A percentile compares a stretch with the other conserved stretches of the same genome.
phyloP scores from a whole-genome alignment of 2,329 filamentous ascomycete species.

The Magnaporthales sp. region DNA sequence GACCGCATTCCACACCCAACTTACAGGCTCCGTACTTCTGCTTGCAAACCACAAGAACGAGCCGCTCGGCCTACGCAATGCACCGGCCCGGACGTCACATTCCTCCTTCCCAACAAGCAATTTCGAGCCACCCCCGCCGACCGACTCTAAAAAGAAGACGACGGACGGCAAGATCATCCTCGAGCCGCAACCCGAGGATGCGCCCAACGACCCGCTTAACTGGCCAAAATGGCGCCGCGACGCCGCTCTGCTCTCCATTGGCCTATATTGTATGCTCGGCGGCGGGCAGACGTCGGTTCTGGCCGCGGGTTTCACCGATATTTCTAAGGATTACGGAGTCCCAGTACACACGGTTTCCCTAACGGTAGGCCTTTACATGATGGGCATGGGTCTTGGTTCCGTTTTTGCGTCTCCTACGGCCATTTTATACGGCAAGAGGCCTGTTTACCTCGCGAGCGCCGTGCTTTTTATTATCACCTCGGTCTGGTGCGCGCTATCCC shows the following conservation, averaged over 20 bases:
- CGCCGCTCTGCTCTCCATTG: constrained; percentile 68
- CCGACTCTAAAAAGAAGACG: constrained; percentile 55
- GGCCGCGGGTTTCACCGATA: constrained; percentile 79
- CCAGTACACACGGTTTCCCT: constrained; percentile 68
- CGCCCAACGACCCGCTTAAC: constrained; percentile 83
- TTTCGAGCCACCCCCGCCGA: constrained; percentile 17
- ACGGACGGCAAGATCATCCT: constrained; percentile 77
- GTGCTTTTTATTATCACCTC: constrained; percentile 69
- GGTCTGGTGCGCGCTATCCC: constrained; percentile 81
- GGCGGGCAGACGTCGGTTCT: constrained; percentile 87
- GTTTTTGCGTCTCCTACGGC: constrained; percentile 83
- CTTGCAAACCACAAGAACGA: constrained; percentile 48
- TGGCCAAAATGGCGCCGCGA: constrained; percentile 82
- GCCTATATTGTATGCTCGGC: constrained; percentile 87
- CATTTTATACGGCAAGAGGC: constrained; percentile 83
- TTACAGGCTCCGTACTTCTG: constrained; percentile 48
- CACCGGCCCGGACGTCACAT: constrained; percentile 47
- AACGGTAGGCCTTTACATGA: constrained; percentile 89
- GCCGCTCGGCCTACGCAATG: constrained; percentile 48
- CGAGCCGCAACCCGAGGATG: constrained; percentile 87
- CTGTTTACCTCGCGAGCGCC: constrained; percentile 77
- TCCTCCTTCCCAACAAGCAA: constrained; percentile 46
- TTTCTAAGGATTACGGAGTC: constrained; percentile 58
- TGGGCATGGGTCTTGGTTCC: constrained; percentile 83
- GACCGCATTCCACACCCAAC: background rate